A percentile compares a stretch with the other conserved stretches of the same genome.
Conservation (phyloP, 106 monocot species). For the Narthecium ossifragum region DNA sequence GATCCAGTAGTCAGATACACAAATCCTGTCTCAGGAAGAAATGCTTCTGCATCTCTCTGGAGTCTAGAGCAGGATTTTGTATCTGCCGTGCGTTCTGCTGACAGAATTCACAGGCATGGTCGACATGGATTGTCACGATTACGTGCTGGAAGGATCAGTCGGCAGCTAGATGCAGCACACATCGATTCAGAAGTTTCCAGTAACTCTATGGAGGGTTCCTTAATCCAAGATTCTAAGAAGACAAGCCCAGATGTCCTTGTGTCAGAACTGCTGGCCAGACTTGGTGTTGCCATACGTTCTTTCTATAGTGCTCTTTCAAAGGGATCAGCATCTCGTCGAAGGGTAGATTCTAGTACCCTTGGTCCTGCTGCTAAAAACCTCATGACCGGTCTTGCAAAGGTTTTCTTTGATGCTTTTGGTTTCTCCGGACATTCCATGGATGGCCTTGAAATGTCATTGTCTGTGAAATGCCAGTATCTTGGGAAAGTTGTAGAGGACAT, state of each 20-base stretch:
- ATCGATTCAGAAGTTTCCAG: conserved; percentile 42
- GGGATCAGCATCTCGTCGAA: conserved; percentile 54
- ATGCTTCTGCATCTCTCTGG: conserved; percentile 29
- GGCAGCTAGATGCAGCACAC: conserved; percentile 43
- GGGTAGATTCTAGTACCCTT: conserved; percentile 48
- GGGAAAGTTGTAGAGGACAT: conserved; percentile 74
- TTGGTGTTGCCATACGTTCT: conserved; percentile 34
- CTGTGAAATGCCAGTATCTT: conserved; percentile 69
- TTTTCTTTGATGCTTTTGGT: conserved; percentile 58
- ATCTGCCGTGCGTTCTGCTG: conserved; percentile 41
- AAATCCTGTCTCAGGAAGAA: conserved; percentile 35
- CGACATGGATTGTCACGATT: conserved; percentile 51
- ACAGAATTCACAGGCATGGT: conserved; percentile 40
- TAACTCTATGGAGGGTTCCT: conserved; percentile 22
- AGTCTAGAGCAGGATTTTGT: conserved; percentile 45
- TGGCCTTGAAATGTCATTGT: conserved; percentile 37
- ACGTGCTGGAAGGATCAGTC: conserved; percentile 42
- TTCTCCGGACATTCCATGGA: conserved; percentile 40
- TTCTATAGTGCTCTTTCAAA: conserved; percentile 52
- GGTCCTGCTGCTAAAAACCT: conserved; percentile 45
- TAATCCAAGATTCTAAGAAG: conserved; percentile 31
- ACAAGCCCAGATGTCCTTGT: conserved; percentile 45
- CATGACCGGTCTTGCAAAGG: conserved; percentile 56
- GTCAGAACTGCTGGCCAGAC: conserved; percentile 48
- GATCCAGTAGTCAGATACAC: conserved; percentile 26